These are phyloP conservation scores for Ormosia emarginata DNA, from an alignment of 306 rosid genomes.

Conservation along the genomic window DNA sequence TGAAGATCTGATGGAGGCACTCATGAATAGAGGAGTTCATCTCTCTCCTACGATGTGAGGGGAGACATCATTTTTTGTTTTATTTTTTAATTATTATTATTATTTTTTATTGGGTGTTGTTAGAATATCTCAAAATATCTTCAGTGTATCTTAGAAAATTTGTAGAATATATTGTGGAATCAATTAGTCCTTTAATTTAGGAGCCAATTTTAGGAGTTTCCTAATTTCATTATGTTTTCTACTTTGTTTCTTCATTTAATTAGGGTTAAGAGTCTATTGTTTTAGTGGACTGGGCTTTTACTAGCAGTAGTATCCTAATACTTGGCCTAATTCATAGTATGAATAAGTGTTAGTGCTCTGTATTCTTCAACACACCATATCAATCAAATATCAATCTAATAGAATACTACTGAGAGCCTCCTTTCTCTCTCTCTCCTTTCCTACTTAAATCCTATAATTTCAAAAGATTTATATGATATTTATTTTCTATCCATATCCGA, in stretches of 20 bases:
- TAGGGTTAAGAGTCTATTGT: not conserved
- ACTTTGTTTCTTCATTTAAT: not conserved
- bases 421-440: not conserved
- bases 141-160: not conserved
- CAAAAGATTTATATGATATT: not conserved
- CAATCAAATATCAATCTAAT: not conserved
- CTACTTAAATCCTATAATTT: not conserved
- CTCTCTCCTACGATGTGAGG: constrained; percentile 76
- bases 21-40: constrained; percentile 64
- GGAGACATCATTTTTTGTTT: constrained; percentile 13
- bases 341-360: not conserved
- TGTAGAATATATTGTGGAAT: not conserved
- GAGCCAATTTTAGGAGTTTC: not conserved
- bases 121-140: not conserved
- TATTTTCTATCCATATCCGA: not conserved
- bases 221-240: not conserved
- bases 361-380: not conserved
- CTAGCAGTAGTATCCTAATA: not conserved
- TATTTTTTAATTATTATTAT: not conserved
- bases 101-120: constrained; percentile 2
- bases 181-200: not conserved
- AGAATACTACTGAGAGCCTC: not conserved
- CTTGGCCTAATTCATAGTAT: not conserved
- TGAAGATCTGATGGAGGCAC: constrained; percentile 95
- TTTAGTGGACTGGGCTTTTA: not conserved